Evolutionary conservation across 2,329 filamentous ascomycete genomes (phyloP).

Genomic region (Cyphellophora attinorum): DNA sequence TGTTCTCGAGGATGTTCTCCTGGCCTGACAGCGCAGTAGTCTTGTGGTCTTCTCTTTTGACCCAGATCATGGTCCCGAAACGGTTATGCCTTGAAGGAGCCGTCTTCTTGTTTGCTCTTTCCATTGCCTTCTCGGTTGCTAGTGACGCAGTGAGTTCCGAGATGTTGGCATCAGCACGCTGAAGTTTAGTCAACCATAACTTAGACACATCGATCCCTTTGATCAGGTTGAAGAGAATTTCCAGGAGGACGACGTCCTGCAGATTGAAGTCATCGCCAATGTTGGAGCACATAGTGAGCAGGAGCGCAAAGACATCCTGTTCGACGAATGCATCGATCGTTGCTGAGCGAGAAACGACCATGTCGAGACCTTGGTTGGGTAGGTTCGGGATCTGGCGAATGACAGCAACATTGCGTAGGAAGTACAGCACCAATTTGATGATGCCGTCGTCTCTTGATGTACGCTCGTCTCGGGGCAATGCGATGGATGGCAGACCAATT

Average conservation of each 20-base stretch:
- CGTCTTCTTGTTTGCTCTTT: constrained; percentile 64
- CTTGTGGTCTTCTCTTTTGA: constrained; percentile 76
- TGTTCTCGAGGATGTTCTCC: constrained; percentile 64
- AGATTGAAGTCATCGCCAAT: constrained; percentile 88
- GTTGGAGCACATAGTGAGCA: constrained; percentile 81
- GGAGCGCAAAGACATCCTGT: constrained; percentile 78
- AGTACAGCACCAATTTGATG: constrained; percentile 80
- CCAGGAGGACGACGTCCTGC: constrained; percentile 81
- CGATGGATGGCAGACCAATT: constrained; percentile 77
- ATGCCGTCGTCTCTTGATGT: constrained; percentile 77
- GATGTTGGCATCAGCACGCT: constrained; percentile 58
- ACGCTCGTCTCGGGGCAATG: constrained; percentile 64
- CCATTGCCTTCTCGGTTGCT: constrained; percentile 74
- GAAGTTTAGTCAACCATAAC: constrained; percentile 72
- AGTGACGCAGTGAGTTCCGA: constrained; percentile 67
- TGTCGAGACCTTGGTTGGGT: constrained; percentile 76
- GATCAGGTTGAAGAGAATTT: constrained; percentile 83
- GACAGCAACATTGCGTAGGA: constrained; percentile 79
- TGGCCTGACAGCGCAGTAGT: constrained; percentile 83
- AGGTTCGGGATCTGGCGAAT: constrained; percentile 66
- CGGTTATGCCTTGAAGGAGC: constrained; percentile 82
- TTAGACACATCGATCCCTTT: constrained; percentile 80
- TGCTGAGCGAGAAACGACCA: constrained; percentile 76
- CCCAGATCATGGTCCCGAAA: constrained; percentile 96
- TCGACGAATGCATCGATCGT: constrained; percentile 82